These are phyloP conservation scores for Linderina pennispora DNA, from an alignment of 192 early-diverging fungal species.

Conservation along the genomic window DNA sequence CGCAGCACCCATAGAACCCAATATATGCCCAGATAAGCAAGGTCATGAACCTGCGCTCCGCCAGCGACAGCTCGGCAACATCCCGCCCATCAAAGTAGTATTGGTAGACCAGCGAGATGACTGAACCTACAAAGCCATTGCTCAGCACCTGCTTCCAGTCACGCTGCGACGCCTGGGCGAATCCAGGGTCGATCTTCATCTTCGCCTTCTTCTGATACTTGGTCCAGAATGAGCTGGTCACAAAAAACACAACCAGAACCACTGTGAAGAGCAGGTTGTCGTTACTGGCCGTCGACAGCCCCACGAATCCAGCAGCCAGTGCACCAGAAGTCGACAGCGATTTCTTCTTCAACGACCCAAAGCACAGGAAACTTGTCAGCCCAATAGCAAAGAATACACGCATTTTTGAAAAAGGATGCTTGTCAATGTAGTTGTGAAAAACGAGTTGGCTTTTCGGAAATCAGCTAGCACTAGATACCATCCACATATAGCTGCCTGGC, in stretches of 20 bases:
- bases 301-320: conserved; percentile 64
- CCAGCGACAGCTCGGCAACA: conserved; percentile 15
- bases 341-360: conserved; percentile 49
- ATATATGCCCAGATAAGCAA: conserved; percentile 50
- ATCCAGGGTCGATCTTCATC: conserved; percentile 40
- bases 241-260: conserved; percentile 68
- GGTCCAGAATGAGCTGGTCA: conserved; percentile 56
- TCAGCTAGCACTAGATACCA: neutral
- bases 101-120: conserved; percentile 39
- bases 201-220: conserved; percentile 37
- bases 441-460: neutral
- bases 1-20: conserved; percentile 59
- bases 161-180: conserved; percentile 45
- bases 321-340: conserved; percentile 69
- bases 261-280: conserved; percentile 56
- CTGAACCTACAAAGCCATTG: conserved; percentile 46
- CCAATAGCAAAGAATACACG: conserved; percentile 19
- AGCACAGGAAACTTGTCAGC: conserved; percentile 25
- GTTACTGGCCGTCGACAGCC: conserved; percentile 68
- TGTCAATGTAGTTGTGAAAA: neutral
- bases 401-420: conserved; percentile 8
- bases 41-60: conserved; percentile 25
- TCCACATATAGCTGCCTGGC: no score
- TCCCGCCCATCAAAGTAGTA: conserved; percentile 26
- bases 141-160: conserved; percentile 55